phyloP scores from a whole-genome alignment of 129 eudicot species.

The Chrysanthemum lavandulifolium region DNA sequence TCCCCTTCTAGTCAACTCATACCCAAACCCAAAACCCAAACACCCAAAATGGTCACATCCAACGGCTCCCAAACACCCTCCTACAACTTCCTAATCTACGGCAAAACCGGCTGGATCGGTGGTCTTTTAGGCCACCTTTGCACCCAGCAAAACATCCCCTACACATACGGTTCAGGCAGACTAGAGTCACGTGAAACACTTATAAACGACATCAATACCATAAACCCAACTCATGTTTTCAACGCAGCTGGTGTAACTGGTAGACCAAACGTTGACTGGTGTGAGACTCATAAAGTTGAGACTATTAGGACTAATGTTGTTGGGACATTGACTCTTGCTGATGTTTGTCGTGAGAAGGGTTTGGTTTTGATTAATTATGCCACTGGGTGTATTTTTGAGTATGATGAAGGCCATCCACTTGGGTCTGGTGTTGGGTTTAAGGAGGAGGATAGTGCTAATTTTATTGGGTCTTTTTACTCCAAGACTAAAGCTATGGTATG shows the following conservation, averaged over 20 bases:
- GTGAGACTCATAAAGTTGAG: slow-evolving; percentile 64
- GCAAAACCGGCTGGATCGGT: slow-evolving; percentile 36
- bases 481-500: slow-evolving; percentile 90
- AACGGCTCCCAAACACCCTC: slow-evolving; percentile 29
- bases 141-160: slow-evolving; percentile 41
- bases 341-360: slow-evolving; percentile 62
- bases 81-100: slow-evolving; percentile 62
- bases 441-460: slow-evolving; percentile 76
- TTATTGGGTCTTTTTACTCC: slow-evolving; percentile 69
- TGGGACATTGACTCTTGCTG: slow-evolving; percentile 72
- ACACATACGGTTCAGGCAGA: slow-evolving; percentile 60
- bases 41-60: slow-evolving; percentile 37
- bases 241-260: slow-evolving; percentile 80
- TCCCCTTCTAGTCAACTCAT: background rate
- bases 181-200: slow-evolving; percentile 54
- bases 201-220: slow-evolving; percentile 42
- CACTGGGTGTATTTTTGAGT: slow-evolving; percentile 74
- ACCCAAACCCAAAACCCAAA: background rate
- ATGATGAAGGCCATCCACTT: slow-evolving; percentile 46
- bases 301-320: slow-evolving; percentile 67
- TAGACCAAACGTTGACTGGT: slow-evolving; percentile 81
- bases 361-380: slow-evolving; percentile 61
- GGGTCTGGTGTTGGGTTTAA: slow-evolving; percentile 74
- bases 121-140: slow-evolving; percentile 57
- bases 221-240: slow-evolving; percentile 60